Conservation (phyloP, 805 yeast genomes). For the Suhomyces sp. region DNA sequence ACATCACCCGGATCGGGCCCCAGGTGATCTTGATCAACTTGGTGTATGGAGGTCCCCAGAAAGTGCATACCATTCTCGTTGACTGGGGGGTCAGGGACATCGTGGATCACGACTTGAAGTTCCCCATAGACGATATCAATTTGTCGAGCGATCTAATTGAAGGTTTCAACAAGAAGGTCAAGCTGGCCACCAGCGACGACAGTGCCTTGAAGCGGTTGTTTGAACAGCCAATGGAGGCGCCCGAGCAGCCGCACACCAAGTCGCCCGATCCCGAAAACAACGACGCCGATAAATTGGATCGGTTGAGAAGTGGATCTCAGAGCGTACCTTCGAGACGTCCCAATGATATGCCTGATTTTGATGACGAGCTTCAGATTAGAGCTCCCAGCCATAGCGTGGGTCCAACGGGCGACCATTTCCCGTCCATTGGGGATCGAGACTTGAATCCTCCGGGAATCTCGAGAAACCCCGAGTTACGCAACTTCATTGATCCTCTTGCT, state of each 20-base stretch:
- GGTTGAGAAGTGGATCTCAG: background rate
- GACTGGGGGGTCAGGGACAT: constrained; percentile 21
- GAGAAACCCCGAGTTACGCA: constrained; percentile 42
- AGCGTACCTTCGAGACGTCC: constrained; percentile 18
- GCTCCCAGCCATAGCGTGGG: constrained; percentile 9
- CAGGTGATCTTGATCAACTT: constrained; percentile 11
- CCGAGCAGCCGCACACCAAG: constrained; percentile 1
- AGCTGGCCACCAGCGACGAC: constrained; percentile 2
- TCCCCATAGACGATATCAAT: constrained; percentile 23
- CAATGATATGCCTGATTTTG: constrained; percentile 51
- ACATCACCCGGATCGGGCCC: constrained; percentile 10
- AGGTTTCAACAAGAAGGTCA: constrained; percentile 17
- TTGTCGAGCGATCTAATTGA: constrained; percentile 20
- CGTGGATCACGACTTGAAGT: constrained; percentile 14
- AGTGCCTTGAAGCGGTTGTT: constrained; percentile 5
- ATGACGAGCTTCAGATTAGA: constrained; percentile 49
- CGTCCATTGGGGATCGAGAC: constrained; percentile 51
- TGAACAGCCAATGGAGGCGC: constrained; percentile 1
- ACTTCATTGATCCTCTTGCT: constrained; percentile 44
- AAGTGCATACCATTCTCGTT: constrained; percentile 20
- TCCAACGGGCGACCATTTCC: constrained; percentile 12
- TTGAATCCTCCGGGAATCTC: constrained; percentile 47
- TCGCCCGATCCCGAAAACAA: constrained; percentile 3
- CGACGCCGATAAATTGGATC: constrained; percentile 7
- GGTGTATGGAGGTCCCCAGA: constrained; percentile 8